Base-by-base conservation (phyloP, 148 eudicot genomes). In the Cornus suecica region DNA sequence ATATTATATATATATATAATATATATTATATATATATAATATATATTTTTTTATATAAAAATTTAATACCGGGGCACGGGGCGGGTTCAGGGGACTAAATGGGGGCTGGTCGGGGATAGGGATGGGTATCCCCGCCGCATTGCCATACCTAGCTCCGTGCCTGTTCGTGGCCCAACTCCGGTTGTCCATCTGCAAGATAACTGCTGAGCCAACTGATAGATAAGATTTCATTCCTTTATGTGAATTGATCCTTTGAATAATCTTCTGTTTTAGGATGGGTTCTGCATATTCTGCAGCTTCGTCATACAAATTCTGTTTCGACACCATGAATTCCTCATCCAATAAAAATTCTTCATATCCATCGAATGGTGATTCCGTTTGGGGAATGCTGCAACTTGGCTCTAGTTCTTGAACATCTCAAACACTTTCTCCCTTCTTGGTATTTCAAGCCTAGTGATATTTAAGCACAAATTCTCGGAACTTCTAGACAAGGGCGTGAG, bases 131-230 rank as follows among this genome's bases (percentile, higher is more conserved):
- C 87, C 89, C 79, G 91, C 94, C n/a, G n/a, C n/a, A n/a, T n/a
- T n/a, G n/a, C n/a, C n/a, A n/a, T n/a, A n/a, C n/a, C n/a, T n/a
- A n/a, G n/a, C n/a, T n/a, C n/a, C n/a, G n/a, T n/a, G n/a, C 97
- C 98, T 2, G 91, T 94, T 28, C 98, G 79, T 0, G 98, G 94
- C 11, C 98, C 98, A 0, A 88, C 97, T 22, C 98, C 98, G 1
- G 97, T 90, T 27, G 94, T 88, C 98, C 98, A 94, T 72, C 71
- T 85, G 69, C 87, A 94, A 42, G 82, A 77, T 75, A 91, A 64
- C 25, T 83, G 91, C 26, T 90, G 78, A 45, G 90, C 98, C 77
- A 91, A 79, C 73, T 90, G 94, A 77, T 87, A 91, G 8, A n/a
- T n/a, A n/a, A n/a, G 97, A 91, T 75, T 65, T 83, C 45, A 80